Conservation (phyloP, 1,284 basidiomycete genomes). For the Leccinum fallax region DNA sequence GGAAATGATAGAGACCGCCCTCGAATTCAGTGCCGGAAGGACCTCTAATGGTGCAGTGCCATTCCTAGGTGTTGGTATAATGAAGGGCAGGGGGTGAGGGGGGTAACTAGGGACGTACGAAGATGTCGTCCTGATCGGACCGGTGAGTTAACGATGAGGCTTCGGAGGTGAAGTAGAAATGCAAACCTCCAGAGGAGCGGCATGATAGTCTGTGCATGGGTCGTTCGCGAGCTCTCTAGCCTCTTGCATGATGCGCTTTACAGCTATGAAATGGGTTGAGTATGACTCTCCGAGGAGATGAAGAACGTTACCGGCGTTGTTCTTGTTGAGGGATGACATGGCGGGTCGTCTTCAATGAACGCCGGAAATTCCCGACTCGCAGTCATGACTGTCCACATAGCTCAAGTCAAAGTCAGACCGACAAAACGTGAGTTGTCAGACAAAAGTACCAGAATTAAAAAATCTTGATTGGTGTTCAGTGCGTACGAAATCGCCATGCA, state of each 20-base stretch:
- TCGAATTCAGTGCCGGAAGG: slow-evolving; percentile 88
- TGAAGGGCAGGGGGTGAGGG: slow-evolving; percentile 24
- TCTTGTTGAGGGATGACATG: slow-evolving; percentile 71
- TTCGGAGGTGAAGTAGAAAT: not conserved
- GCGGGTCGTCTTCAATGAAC: not conserved
- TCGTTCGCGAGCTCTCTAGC: slow-evolving; percentile 86
- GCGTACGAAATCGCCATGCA: slow-evolving; percentile 30
- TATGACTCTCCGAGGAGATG: not conserved
- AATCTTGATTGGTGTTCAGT: slow-evolving; percentile 14
- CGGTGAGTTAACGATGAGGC: slow-evolving; percentile 12
- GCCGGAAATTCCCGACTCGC: slow-evolving; percentile 20
- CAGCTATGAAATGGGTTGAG: slow-evolving; percentile 46
- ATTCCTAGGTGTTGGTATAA: slow-evolving; percentile 62
- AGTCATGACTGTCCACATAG: slow-evolving; percentile 56
- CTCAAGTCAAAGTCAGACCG: slow-evolving; percentile 80
- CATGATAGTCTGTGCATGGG: slow-evolving; percentile 80
- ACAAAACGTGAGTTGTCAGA: slow-evolving; percentile 60
- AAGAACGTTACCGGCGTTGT: slow-evolving; percentile 68
- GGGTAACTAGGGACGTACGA: slow-evolving; percentile 48
- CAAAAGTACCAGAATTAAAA: too few relatives aligned
- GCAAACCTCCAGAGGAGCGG: slow-evolving; percentile 83
- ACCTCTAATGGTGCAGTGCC: slow-evolving; percentile 96
- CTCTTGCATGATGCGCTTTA: slow-evolving; percentile 97
- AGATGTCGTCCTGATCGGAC: slow-evolving; percentile 70
- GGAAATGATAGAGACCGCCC: slow-evolving; percentile 89